phyloP scores from a whole-genome alignment of 805 yeast genomes.

The Ogataea ramenticola region DNA sequence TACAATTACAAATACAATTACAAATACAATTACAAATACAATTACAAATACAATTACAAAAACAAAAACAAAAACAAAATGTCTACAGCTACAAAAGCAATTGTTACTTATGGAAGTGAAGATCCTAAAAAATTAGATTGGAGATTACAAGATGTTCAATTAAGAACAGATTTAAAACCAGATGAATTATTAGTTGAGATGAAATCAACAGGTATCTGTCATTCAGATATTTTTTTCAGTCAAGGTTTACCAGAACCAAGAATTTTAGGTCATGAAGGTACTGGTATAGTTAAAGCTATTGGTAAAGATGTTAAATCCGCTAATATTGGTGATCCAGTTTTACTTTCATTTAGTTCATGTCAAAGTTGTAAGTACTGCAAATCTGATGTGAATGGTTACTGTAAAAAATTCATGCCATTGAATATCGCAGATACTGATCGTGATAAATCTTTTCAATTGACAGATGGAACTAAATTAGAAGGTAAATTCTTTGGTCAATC shows the following conservation, averaged over 20 bases:
- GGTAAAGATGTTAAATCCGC: constrained; percentile 35
- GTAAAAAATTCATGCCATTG: not conserved
- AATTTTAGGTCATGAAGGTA: constrained; percentile 33
- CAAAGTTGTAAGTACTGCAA: not conserved
- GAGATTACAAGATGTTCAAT: not conserved
- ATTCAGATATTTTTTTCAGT: constrained; percentile 56
- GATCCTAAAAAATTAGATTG: not conserved
- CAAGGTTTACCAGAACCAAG: constrained; percentile 9
- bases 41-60: not conserved
- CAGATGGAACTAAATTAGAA: not conserved
- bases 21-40: too few species aligned
- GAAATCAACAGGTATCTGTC: constrained; percentile 61
- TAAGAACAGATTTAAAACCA: constrained; percentile 1
- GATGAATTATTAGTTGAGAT: constrained; percentile 45
- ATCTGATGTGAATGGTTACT: not conserved
- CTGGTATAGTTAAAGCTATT: constrained; percentile 36
- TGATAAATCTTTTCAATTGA: not conserved
- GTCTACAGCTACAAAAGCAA: not conserved
- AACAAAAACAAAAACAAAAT: not conserved
- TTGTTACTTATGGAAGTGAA: not conserved
- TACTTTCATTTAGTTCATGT: not conserved
- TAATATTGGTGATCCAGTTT: constrained; percentile 34
- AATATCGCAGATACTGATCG: not conserved
- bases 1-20: too few species aligned
- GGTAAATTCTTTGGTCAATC: not conserved